A percentile compares a stretch with the other conserved stretches of the same genome.
Conservation (phyloP, 805 yeast genomes). For the Myxozyma sirexii region DNA sequence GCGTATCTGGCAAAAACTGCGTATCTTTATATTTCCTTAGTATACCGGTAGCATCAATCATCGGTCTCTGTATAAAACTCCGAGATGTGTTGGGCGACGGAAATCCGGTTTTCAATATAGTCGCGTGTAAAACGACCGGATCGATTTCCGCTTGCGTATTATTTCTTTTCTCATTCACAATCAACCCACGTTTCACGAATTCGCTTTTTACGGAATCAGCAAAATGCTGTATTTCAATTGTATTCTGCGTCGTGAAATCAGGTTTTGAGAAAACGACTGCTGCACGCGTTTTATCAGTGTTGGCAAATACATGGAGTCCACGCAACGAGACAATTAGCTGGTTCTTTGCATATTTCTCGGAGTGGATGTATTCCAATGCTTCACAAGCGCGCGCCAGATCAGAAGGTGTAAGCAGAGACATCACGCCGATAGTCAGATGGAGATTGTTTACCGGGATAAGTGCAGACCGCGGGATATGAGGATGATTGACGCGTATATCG, state of each 20-base stretch:
- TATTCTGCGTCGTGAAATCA: neutral
- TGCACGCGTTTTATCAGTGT: slow-evolving; percentile 3
- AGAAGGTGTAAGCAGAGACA: too few species aligned
- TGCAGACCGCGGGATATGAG: slow-evolving; percentile 11
- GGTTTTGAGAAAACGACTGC: slow-evolving; percentile 22
- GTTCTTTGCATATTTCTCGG: too few species aligned
- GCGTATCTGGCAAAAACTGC: slow-evolving; percentile 9
- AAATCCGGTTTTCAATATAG: slow-evolving; percentile 17
- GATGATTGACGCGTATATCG: neutral
- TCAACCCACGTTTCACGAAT: slow-evolving; percentile 17
- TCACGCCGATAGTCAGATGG: too few species aligned
- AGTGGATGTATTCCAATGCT: too few species aligned
- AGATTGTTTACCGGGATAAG: neutral
- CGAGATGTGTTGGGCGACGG: neutral
- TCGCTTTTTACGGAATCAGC: slow-evolving; percentile 13
- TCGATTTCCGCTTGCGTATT: neutral
- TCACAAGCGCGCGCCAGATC: too few species aligned
- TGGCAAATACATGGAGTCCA: slow-evolving; percentile 15
- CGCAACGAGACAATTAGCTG: slow-evolving; percentile 9
- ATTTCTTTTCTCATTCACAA: neutral
- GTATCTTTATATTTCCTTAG: slow-evolving; percentile 5
- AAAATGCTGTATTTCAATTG: slow-evolving; percentile 14
- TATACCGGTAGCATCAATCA: slow-evolving; percentile 17
- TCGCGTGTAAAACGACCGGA: slow-evolving; percentile 25
- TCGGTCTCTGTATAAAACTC: neutral